Evolutionary conservation across 1,284 basidiomycete species (phyloP).

Genomic region (Cystobasidium slooffiae): DNA sequence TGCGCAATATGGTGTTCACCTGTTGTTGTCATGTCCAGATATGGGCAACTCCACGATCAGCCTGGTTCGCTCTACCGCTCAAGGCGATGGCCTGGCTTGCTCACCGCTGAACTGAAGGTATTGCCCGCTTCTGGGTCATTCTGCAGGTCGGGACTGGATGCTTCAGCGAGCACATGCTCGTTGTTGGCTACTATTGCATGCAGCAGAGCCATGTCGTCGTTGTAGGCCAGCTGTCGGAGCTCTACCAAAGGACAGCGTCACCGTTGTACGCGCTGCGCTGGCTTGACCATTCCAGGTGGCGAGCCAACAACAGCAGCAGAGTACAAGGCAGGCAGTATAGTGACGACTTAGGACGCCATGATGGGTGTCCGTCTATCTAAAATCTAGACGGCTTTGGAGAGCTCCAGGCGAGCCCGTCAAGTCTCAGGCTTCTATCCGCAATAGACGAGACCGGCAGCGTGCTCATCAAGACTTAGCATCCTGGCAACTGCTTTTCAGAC

Average conservation of each 20-base stretch:
- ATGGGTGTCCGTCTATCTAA: too few species aligned
- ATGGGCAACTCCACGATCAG: not conserved
- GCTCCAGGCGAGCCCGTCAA: too few species aligned
- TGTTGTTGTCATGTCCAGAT: not conserved
- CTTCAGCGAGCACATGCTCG: slow-evolving; percentile 75
- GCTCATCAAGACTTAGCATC: too few species aligned
- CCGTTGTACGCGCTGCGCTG: not conserved
- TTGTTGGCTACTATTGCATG: slow-evolving; percentile 81
- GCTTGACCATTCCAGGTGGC: slow-evolving; percentile 11
- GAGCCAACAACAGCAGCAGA: not conserved
- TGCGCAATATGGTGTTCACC: slow-evolving; percentile 32
- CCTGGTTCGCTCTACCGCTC: slow-evolving; percentile 6
- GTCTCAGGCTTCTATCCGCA: too few species aligned
- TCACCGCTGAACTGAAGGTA: slow-evolving; percentile 35
- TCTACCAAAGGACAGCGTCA: not conserved
- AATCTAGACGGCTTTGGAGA: too few species aligned
- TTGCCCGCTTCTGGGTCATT: slow-evolving; percentile 40
- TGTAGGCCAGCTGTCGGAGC: not conserved
- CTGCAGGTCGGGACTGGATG: slow-evolving; percentile 7
- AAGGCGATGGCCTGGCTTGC: slow-evolving; percentile 1
- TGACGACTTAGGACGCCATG: too few species aligned
- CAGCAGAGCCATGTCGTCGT: slow-evolving; percentile 60
- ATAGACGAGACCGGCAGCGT: too few species aligned
- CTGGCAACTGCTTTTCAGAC: too few species aligned
- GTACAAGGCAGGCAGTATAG: too few species aligned